These are phyloP conservation scores for Sarocladiaceae sp. DNA, from an alignment of 2,329 filamentous ascomycete genomes.

Conservation along the genomic window DNA sequence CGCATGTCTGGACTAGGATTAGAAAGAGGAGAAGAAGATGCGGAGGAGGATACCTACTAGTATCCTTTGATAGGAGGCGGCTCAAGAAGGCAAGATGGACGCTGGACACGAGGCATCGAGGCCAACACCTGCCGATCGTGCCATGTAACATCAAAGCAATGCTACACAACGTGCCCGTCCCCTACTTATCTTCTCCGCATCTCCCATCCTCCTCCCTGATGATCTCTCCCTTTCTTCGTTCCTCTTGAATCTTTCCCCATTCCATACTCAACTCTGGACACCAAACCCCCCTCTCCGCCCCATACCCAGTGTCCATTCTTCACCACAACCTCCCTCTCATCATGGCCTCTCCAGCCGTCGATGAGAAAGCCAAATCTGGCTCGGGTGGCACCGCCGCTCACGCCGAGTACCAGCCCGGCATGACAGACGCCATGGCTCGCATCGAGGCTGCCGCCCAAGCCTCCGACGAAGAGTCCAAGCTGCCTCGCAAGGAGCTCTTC, in stretches of 20 bases:
- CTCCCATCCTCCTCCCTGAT: neutral
- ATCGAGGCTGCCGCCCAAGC: slow-evolving; percentile 26
- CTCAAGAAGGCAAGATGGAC: slow-evolving; percentile 1
- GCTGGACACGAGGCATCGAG: neutral
- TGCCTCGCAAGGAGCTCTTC: slow-evolving; percentile 26
- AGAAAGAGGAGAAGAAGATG: too few relatives aligned
- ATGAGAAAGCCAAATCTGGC: slow-evolving; percentile 8
- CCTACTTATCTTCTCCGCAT: slow-evolving; percentile 6
- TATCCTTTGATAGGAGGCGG: neutral
- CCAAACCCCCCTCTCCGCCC: neutral
- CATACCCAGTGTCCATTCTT: too few relatives aligned
- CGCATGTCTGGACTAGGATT: too few relatives aligned
- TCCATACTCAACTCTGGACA: neutral
- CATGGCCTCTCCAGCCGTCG: neutral
- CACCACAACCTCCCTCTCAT: too few relatives aligned
- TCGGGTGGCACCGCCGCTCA: slow-evolving; percentile 16
- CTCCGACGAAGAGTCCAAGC: slow-evolving; percentile 21
- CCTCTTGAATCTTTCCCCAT: neutral
- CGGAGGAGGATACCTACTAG: too few relatives aligned
- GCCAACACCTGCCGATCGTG: neutral
- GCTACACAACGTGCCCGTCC: too few relatives aligned
- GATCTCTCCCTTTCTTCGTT: neutral
- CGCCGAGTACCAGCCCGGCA: slow-evolving; percentile 17
- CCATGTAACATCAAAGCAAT: too few relatives aligned
- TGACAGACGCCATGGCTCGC: slow-evolving; percentile 21